Evolutionary conservation across 2,329 filamentous ascomycete genomes (phyloP).

Genomic region (Sclerotinia trifoliorum): DNA sequence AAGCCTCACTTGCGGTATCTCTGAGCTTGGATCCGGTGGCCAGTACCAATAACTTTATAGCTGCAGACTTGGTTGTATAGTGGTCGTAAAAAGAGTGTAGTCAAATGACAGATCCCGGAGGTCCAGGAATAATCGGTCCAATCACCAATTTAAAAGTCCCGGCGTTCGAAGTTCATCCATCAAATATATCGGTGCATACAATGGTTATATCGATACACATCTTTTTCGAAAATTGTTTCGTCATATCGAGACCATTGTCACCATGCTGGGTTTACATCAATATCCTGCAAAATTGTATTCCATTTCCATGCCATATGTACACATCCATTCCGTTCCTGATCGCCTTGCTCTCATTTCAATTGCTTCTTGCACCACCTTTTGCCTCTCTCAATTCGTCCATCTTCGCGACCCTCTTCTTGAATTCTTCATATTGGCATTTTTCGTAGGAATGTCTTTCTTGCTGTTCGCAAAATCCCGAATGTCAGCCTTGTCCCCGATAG

Average conservation of each 20-base stretch:
- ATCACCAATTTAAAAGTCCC: background rate
- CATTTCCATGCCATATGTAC: constrained; percentile 30
- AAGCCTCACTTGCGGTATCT: background rate
- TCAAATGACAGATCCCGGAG: background rate
- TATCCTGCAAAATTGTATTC: constrained; percentile 25
- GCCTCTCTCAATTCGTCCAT: constrained; percentile 93
- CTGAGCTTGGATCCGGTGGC: background rate
- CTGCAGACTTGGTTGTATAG: background rate
- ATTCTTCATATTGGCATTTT: constrained; percentile 98
- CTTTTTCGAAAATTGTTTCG: background rate
- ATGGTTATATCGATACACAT: background rate
- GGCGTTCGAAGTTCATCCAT: background rate
- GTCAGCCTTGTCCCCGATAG: constrained; percentile 24
- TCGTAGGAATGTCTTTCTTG: constrained; percentile 97
- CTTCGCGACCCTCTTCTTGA: constrained; percentile 97
- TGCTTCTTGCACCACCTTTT: constrained; percentile 82
- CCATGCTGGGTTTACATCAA: background rate
- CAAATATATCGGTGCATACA: background rate
- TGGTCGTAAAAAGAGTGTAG: background rate
- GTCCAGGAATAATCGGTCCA: background rate
- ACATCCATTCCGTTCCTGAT: constrained; percentile 18
- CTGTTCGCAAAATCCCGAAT: constrained; percentile 48
- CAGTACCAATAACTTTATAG: background rate
- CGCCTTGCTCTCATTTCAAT: constrained; percentile 49
- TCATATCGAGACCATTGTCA: background rate